These are phyloP conservation scores for Backusella australiensis DNA, from an alignment of 192 early-diverging fungal genomes.

Conservation along the genomic window DNA sequence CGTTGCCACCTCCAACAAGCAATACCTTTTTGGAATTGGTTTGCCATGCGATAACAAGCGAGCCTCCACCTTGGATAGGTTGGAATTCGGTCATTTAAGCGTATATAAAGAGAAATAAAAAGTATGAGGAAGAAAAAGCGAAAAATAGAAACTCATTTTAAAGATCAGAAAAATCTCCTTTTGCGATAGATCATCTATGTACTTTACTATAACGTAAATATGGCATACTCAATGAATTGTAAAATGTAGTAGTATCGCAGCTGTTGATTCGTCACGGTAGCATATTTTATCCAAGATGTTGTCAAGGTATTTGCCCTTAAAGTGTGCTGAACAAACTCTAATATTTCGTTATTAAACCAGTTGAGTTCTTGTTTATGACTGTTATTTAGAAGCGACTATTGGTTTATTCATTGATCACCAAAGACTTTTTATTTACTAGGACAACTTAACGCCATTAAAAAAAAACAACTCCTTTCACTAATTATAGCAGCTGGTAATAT, in stretches of 20 bases:
- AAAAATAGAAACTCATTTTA: neutral
- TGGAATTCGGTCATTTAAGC: neutral
- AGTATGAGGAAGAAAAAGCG: neutral
- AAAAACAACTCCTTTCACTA: no score
- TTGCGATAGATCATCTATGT: neutral
- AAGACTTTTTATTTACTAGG: no score
- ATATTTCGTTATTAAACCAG: no score
- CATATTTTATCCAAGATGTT: neutral
- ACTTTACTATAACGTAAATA: neutral
- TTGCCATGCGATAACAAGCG: conserved; percentile 83
- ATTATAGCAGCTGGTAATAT: no score
- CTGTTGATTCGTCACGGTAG: no score
- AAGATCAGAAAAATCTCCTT: neutral
- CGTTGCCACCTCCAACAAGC: conserved; percentile 87
- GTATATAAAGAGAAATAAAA: neutral
- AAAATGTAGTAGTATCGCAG: no score
- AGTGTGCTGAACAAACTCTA: neutral
- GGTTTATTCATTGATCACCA: no score
- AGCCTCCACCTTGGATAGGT: conserved; percentile 63
- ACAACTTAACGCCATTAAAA: no score
- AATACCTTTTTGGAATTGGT: conserved; percentile 71
- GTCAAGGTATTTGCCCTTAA: neutral
- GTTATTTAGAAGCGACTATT: neutral
- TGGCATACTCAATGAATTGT: no score
- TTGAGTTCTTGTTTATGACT: neutral